phyloP scores from a whole-genome alignment of 2,329 filamentous ascomycete genomes.

The Thelonectria rubi region DNA sequence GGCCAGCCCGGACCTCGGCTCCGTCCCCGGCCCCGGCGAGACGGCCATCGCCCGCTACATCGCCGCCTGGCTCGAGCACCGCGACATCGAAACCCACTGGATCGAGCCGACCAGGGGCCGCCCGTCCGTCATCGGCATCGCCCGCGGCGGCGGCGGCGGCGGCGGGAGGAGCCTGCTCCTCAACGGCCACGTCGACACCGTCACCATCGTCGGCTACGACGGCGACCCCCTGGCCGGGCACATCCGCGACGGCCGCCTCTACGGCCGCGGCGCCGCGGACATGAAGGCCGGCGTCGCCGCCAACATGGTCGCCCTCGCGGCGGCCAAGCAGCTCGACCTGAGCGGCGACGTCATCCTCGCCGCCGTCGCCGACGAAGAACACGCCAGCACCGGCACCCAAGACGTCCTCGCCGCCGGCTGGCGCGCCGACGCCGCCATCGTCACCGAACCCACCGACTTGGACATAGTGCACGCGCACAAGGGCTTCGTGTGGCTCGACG shows the following conservation, averaged over 20 bases:
- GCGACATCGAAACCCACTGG: conserved; percentile 60
- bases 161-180: conserved; percentile 61
- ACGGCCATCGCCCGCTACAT: conserved; percentile 57
- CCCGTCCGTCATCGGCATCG: conserved; percentile 60
- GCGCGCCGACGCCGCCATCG: conserved; percentile 61
- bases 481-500: conserved; percentile 58
- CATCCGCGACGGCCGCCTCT: conserved; percentile 50
- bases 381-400: conserved; percentile 59
- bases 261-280: conserved; percentile 58
- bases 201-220: conserved; percentile 58
- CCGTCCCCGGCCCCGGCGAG: conserved; percentile 56
- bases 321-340: conserved; percentile 49
- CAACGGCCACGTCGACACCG: conserved; percentile 64
- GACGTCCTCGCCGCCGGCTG: conserved; percentile 61
- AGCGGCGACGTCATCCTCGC: conserved; percentile 61
- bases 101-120: conserved; percentile 56
- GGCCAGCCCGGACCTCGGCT: conserved; percentile 55
- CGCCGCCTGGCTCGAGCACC: conserved; percentile 59
- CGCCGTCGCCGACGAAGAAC: conserved; percentile 64
- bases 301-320: conserved; percentile 52
- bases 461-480: conserved; percentile 58
- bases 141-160: conserved; percentile 56
- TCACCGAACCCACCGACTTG: conserved; percentile 57
- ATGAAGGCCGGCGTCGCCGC: conserved; percentile 64
- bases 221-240: conserved; percentile 55